phyloP scores from a whole-genome alignment of 192 early-diverging fungal genomes.

The Phycomyces blakesleeanus region DNA sequence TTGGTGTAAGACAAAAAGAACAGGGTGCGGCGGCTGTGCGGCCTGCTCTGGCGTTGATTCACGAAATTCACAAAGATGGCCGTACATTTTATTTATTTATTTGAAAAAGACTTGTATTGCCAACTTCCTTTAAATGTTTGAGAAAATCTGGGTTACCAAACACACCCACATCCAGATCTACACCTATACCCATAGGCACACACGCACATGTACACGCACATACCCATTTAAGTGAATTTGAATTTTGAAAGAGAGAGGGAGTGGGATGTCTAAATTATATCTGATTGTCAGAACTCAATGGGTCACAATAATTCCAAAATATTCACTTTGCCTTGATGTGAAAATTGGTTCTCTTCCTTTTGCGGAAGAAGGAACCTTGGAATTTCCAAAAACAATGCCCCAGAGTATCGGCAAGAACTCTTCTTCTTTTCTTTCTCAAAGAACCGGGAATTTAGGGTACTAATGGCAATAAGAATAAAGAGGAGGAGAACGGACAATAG shows the following conservation, averaged over 20 bases:
- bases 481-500: conserved; percentile 5
- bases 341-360: not conserved
- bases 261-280: not conserved
- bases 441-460: not conserved
- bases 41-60: not conserved
- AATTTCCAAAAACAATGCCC: not conserved
- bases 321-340: not conserved
- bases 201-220: too few species aligned
- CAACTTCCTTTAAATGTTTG: not conserved
- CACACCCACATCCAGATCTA: too few species aligned
- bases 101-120: conserved; percentile 25
- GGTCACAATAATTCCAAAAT: too few species aligned
- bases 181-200: too few species aligned
- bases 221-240: too few species aligned
- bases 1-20: not conserved
- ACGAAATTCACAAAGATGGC: not conserved
- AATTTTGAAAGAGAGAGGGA: too few species aligned
- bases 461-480: too few species aligned
- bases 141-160: conserved; percentile 5
- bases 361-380: not conserved
- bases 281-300: not conserved
- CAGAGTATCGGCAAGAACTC: not conserved
- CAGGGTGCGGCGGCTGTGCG: not conserved
- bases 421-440: too few species aligned
- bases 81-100: conserved; percentile 17